These are phyloP conservation scores for Clarireedia monteithiana DNA, from an alignment of 2,329 filamentous ascomycete species.

Conservation along the genomic window DNA sequence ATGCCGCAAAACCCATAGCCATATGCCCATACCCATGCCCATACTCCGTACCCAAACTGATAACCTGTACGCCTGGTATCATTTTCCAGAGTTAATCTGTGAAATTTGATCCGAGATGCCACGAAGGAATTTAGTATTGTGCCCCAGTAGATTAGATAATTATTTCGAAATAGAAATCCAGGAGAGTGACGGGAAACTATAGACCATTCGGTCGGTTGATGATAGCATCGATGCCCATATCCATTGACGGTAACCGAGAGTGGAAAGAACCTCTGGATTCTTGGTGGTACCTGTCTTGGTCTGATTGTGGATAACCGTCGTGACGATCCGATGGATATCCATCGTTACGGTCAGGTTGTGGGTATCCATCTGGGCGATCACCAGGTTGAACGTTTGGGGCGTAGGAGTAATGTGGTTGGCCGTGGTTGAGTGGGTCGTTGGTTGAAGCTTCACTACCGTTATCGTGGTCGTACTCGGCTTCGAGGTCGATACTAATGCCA, in stretches of 20 bases:
- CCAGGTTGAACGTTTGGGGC: conserved; percentile 4
- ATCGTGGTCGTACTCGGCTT: conserved; percentile 29
- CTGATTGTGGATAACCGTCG: not conserved
- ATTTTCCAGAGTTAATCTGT: not conserved
- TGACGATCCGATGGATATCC: conserved; percentile 2
- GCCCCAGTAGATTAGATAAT: not conserved
- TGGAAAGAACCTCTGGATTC: not conserved
- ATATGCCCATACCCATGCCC: not conserved
- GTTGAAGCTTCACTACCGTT: conserved; percentile 10
- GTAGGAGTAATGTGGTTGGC: conserved; percentile 8
- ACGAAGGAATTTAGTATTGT: not conserved
- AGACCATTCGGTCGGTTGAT: conserved; percentile 40
- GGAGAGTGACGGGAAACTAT: not conserved
- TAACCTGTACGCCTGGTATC: not conserved
- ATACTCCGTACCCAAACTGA: not conserved
- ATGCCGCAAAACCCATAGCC: too few species aligned
- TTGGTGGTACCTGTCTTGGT: not conserved
- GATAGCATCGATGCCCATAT: conserved; percentile 54
- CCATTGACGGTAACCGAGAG: conserved; percentile 42
- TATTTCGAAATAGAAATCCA: not conserved
- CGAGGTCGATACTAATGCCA: conserved; percentile 58
- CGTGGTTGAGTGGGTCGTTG: conserved; percentile 2
- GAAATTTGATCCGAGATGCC: not conserved
- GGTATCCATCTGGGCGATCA: conserved; percentile 5
- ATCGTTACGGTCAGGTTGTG: conserved; percentile 4